Evolutionary conservation across 179 eudicot genomes (phyloP), one percentile per base, ranked within the genome.

Genomic region (Carnegiea gigantea): DNA sequence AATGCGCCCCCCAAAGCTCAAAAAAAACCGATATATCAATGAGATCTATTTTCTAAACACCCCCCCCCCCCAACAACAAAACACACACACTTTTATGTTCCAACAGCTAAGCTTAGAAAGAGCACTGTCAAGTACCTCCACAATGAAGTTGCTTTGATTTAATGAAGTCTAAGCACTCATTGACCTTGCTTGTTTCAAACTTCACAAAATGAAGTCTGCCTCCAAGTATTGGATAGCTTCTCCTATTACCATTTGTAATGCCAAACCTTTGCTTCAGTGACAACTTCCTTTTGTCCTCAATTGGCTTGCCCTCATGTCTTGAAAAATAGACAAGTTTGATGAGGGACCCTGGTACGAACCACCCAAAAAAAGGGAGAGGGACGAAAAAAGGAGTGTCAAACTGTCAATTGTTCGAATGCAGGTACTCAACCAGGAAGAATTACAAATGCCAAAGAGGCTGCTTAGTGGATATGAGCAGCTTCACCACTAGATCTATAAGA

Each of bases 151-250:
- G 95, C 90, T 96, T 96, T 62, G 99, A 96, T 81, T 89, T 88
- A 67, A 96, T 96, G 85, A 96, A 96, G 82, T 96, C 98, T 70
- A 96, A 85, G 88, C 99, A 96, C 82, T 92, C 97, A 70, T 93
- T 91, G 36, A 96, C 91, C 84, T 96, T 96, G 62, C 82, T n/a
- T 20, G 99, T 94, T 88, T 96, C 99, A 87, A 96, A 96, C 85
- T 96, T 96, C 26, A 96, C 98, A 85, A 96, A 96, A 90, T 96
- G 99, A 57, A 96, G 92, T 82, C 99, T 88, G 51, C 99, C 99
- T 24, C 99, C 99, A 84, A 96, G 99, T 87, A 96, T 90, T 8
- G 97, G 99, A 80, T 89, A 96, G 86, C 95, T 92, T 85, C 95
- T 89, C 83, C 97, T 88, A 78, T 73, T 91, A 60, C 92, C 91